Evolutionary conservation across 2,329 filamentous ascomycete species (phyloP), one percentile per base, ranked within the genome.

Genomic region (Didymella exigua): DNA sequence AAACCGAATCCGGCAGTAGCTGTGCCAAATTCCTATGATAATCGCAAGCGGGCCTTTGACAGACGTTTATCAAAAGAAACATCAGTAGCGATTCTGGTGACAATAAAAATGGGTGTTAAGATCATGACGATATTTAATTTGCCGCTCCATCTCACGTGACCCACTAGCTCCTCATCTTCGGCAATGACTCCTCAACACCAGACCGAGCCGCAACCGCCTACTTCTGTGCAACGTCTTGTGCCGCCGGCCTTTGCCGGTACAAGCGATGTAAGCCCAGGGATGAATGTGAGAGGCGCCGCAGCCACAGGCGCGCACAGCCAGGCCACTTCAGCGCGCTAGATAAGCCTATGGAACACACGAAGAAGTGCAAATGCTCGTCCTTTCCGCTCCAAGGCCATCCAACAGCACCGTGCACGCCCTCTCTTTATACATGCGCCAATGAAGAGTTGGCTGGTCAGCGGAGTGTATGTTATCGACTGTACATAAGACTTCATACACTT

Each of bases 351-450:
- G 48, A 51, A 58, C 37, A 55, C 51, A 31, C 56, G 42, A 62
- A 54, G 52, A 60, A 60, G 41, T 43, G 52, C 56, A 52, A 59
- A 58, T 30, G 50, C 24, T 56, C 30, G 40, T 53, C 40, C 48
- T 49, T 60, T 49, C 55, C 54, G 40, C 58, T 44, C 41, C 54
- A 61, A 54, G 53, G 10, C 21, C 34, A 33, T 36, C 19, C 40
- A 49, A 40, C 40, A 24, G 46, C 41, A 45, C 45, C 14, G 41
- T 49, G 52, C 40, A 18, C 40, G 14, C 27, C 41, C 29, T 26
- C 34, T 41, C 27, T 27, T 46, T 34, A 41, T 49, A 9, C 29
- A 24, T 14, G 46, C 16, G 41, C 56, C 56, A 65, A 60, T 56
- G 5, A 34, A 11, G 18, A 8, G 6, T 16, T 3, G 11, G 27